Percentiles rank a stretch among this genome's conserved stretches.
Conservation (phyloP, 2,329 filamentous ascomycete genomes). For the Talaromyces sp. region DNA sequence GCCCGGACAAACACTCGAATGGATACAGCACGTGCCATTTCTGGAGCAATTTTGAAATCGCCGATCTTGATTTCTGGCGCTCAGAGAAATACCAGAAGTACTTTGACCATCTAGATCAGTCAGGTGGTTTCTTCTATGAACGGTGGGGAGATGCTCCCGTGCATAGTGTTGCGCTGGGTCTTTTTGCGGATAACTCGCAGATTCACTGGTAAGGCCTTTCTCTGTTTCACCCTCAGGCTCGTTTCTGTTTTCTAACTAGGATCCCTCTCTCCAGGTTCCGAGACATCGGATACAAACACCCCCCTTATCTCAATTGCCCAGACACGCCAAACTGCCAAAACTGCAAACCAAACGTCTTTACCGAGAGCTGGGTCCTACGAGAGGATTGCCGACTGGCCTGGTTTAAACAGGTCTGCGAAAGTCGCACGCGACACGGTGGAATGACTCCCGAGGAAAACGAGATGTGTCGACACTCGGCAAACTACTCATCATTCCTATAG, state of each 20-base stretch:
- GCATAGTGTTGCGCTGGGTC: conserved; percentile 83
- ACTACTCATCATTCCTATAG: neutral
- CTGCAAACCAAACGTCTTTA: conserved; percentile 78
- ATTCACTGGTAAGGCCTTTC: conserved; percentile 74
- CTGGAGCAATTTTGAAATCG: conserved; percentile 99
- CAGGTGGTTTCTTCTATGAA: conserved; percentile 97
- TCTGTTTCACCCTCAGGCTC: neutral
- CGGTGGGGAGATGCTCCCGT: conserved; percentile 97
- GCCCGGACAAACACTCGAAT: conserved; percentile 79
- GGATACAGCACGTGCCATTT: conserved; percentile 98
- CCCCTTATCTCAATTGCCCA: conserved; percentile 97
- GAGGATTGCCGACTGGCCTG: conserved; percentile 97
- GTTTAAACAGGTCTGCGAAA: conserved; percentile 72
- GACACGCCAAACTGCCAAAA: conserved; percentile 90
- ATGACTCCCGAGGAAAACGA: conserved; percentile 8
- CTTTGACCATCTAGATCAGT: conserved; percentile 88
- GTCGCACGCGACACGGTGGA: neutral
- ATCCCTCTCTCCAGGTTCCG: conserved; percentile 67
- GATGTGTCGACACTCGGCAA: conserved; percentile 5
- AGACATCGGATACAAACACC: conserved; percentile 97
- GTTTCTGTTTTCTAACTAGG: neutral
- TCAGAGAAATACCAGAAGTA: conserved; percentile 88
- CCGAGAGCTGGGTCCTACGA: conserved; percentile 70
- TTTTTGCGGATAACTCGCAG: conserved; percentile 85
- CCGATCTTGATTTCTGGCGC: conserved; percentile 86